Evolutionary conservation across 306 rosid species (phyloP).

Genomic region (Lathyrus tuberosus): DNA sequence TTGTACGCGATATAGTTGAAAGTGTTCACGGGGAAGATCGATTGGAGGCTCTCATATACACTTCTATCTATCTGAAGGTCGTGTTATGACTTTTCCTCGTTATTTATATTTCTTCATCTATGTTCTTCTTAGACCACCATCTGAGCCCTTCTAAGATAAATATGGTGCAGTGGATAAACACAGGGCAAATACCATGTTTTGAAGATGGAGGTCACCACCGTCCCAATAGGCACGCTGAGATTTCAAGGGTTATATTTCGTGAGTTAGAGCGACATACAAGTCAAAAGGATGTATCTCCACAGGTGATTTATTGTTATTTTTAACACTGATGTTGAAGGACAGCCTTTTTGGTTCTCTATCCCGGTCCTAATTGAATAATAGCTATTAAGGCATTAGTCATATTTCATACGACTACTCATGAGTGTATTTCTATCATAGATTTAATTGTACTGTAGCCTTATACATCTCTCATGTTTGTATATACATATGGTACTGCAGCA

Average conservation of each 20-base stretch:
- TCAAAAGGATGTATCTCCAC: constrained; percentile 72
- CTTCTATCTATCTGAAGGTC: constrained; percentile 95
- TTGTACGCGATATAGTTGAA: constrained; percentile 63
- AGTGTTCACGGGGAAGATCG: constrained; percentile 56
- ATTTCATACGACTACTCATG: too few relatives aligned
- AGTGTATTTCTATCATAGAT: too few relatives aligned
- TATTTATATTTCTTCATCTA: constrained; percentile 17
- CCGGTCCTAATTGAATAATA: too few relatives aligned
- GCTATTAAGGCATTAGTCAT: too few relatives aligned
- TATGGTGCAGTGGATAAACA: constrained; percentile 94
- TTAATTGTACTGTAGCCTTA: background rate
- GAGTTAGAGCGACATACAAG: constrained; percentile 71
- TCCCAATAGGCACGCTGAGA: constrained; percentile 96
- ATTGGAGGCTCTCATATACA: constrained; percentile 78
- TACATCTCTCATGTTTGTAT: background rate
- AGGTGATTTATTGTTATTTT: constrained; percentile 53
- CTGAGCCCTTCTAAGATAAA: constrained; percentile 39
- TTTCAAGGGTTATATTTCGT: constrained; percentile 89
- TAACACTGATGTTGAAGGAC: constrained; percentile 22
- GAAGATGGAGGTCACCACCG: constrained; percentile 98
- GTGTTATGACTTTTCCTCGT: constrained; percentile 23
- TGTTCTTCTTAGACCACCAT: constrained; percentile 17
- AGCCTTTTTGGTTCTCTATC: constrained; percentile 17
- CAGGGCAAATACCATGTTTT: constrained; percentile 94
- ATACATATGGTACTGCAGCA: background rate